Conservation (phyloP, 805 yeast genomes). For the Pichia californica region DNA sequence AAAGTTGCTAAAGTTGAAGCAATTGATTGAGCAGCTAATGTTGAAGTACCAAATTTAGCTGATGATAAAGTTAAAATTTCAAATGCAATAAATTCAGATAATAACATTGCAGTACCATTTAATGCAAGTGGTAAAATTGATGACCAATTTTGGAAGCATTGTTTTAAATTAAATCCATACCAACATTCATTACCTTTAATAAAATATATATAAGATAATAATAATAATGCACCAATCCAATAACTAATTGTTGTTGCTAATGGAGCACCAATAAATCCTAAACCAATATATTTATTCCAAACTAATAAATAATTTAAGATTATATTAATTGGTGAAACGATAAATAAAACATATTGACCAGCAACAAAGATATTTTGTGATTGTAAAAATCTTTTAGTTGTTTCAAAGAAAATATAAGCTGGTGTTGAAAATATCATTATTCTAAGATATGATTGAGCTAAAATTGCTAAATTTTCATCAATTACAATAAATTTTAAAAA, state of each 20-base stretch:
- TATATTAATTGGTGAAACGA: constrained; percentile 65
- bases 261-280: constrained; percentile 68
- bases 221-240: constrained; percentile 52
- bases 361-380: constrained; percentile 70
- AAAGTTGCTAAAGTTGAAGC: constrained; percentile 57
- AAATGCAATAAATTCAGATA: constrained; percentile 67
- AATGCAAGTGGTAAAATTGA: constrained; percentile 51
- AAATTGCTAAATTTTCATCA: constrained; percentile 39
- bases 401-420: constrained; percentile 40
- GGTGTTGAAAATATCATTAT: constrained; percentile 43
- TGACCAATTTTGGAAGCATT: constrained; percentile 43
- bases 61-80: constrained; percentile 61
- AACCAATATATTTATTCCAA: constrained; percentile 43
- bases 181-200: constrained; percentile 35
- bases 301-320: constrained; percentile 54
- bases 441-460: constrained; percentile 43
- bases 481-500: constrained; percentile 36
- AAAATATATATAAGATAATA: constrained; percentile 36
- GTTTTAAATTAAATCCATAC: constrained; percentile 20
- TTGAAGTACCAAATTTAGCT: constrained; percentile 48
- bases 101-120: constrained; percentile 65
- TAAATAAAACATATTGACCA: constrained; percentile 53
- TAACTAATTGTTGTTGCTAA: constrained; percentile 57
- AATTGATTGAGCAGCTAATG: constrained; percentile 61
- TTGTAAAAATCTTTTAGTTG: constrained; percentile 59